Conservation (phyloP, 2,329 filamentous ascomycete species). For the Zasmidium angulare region DNA sequence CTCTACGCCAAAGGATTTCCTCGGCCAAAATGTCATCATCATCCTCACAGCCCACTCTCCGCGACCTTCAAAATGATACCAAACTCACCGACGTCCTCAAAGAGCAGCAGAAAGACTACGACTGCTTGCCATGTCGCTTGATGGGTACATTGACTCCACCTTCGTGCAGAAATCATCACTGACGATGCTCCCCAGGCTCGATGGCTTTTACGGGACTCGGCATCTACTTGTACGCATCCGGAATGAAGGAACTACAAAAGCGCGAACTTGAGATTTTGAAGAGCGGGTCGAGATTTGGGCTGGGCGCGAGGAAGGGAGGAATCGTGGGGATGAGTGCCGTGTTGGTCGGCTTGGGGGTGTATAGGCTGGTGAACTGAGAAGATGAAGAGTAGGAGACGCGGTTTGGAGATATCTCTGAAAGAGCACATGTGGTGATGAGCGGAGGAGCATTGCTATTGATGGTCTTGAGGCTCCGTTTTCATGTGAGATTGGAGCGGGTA, state of each 20-base stretch:
- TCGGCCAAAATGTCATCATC: conserved; percentile 1
- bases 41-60: neutral
- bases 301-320: conserved; percentile 40
- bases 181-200: conserved; percentile 35
- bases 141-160: conserved; percentile 28
- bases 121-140: conserved; percentile 34
- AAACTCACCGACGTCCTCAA: conserved; percentile 24
- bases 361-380: conserved; percentile 38
- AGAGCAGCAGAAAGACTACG: conserved; percentile 29
- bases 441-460: no score
- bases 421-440: no score
- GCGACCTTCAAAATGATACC: conserved; percentile 19
- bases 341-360: conserved; percentile 47
- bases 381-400: neutral
- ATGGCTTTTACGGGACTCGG: conserved; percentile 49
- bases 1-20: no score
- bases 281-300: conserved; percentile 43
- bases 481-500: no score
- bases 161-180: neutral
- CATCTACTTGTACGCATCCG: conserved; percentile 47
- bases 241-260: conserved; percentile 44
- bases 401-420: neutral
- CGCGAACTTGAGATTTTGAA: conserved; percentile 42
- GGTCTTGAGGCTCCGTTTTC: no score
- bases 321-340: conserved; percentile 42